A percentile compares a stretch with the other conserved stretches of the same genome.
These are phyloP conservation scores for Salix dunnii DNA, from an alignment of 345 rosid species.

Conservation along the genomic window DNA sequence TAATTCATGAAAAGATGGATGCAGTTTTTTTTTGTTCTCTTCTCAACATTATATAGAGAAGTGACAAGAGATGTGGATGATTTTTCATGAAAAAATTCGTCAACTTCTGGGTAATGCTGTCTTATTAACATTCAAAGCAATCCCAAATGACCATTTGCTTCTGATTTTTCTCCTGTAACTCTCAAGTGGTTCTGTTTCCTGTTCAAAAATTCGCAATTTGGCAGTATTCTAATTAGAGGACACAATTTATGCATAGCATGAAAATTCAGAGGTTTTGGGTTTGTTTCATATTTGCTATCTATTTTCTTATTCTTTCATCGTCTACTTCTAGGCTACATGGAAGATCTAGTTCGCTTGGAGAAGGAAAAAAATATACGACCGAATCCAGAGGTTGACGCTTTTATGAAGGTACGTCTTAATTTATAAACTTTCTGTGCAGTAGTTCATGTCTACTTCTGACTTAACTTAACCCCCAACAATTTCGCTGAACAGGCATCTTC, in stretches of 20 bases:
- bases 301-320: not conserved
- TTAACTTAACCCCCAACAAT: not conserved
- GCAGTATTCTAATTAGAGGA: not conserved
- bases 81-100: not conserved
- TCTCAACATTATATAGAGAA: not conserved
- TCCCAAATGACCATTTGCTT: not conserved
- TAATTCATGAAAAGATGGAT: not conserved
- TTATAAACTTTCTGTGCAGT: not conserved
- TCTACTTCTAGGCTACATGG: constrained; percentile 43
- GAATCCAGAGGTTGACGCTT: constrained; percentile 81
- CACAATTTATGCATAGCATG: not conserved
- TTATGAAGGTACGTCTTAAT: constrained; percentile 65
- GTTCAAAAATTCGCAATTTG: not conserved
- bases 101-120: not conserved
- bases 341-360: constrained; percentile 65
- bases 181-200: not conserved
- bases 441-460: not conserved
- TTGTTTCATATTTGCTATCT: not conserved
- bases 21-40: not conserved
- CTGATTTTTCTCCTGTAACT: not conserved
- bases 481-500: constrained; percentile 65
- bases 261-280: not conserved
- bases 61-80: not conserved
- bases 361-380: constrained; percentile 67
- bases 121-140: not conserved